A percentile compares a stretch with the other conserved stretches of the same genome.
These are phyloP conservation scores for Trichoderma sp. DNA, from an alignment of 2,329 filamentous ascomycete species.

Conservation along the genomic window DNA sequence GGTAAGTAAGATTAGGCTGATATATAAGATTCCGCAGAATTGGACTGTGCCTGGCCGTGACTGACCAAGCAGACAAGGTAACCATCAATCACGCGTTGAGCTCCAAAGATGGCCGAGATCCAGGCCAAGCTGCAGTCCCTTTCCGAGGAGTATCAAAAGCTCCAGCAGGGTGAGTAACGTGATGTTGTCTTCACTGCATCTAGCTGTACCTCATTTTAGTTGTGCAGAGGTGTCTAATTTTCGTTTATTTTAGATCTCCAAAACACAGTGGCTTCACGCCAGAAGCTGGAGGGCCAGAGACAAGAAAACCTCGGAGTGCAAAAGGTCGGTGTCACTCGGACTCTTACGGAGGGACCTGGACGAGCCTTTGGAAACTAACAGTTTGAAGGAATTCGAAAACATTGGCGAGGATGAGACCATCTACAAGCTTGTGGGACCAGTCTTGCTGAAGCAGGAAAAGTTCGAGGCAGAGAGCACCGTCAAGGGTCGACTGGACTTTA, in stretches of 20 bases:
- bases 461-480: constrained; percentile 87
- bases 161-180: constrained; percentile 70
- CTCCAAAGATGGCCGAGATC: constrained; percentile 59
- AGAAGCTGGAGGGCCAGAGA: constrained; percentile 90
- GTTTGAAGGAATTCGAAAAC: constrained; percentile 70
- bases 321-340: constrained; percentile 51
- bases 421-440: constrained; percentile 92
- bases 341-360: background rate
- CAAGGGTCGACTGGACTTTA: constrained; percentile 86
- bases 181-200: background rate
- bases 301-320: constrained; percentile 90
- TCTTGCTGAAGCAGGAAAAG: constrained; percentile 92
- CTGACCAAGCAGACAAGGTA: background rate
- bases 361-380: constrained; percentile 20
- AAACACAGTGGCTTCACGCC: constrained; percentile 69
- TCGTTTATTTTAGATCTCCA: constrained; percentile 64
- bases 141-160: constrained; percentile 81
- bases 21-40: background rate
- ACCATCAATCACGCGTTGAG: background rate
- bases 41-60: background rate
- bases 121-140: constrained; percentile 78
- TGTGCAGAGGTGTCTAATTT: background rate
- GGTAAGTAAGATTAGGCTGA: constrained; percentile 9
- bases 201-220: background rate
- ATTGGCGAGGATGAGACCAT: constrained; percentile 82